Evolutionary conservation across 345 rosid genomes (phyloP), one percentile per base, ranked within the genome.

Genomic region (Tarenaya hassleriana): DNA sequence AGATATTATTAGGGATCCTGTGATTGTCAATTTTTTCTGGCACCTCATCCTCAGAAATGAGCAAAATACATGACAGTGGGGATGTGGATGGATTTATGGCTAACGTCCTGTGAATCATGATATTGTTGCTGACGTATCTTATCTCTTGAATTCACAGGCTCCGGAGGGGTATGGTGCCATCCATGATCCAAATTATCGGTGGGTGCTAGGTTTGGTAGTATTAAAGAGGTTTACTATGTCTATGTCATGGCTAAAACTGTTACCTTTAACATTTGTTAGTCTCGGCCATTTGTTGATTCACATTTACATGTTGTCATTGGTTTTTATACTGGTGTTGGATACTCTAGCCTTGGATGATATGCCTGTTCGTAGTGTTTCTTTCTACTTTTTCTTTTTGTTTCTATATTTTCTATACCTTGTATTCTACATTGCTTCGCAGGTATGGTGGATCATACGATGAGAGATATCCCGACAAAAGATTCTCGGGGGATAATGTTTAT

Each of bases 101-200:
- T 79, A 80, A 84, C 64, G 58, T 77, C 73, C 73, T 85, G 67
- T 78, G 92, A 70, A 70, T 81, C 73, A 78, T 88, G 82, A 63
- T 82, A 71, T 79, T 78, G 90, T 85, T 80, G 83, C 97, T 92
- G 98, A 88, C 86, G 75, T 75, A 72, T 77, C 90, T 83, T 88
- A n/a, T n/a, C 85, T 92, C 88, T 92, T 92, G 75, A 85, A 88
- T 88, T 83, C 97, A 92, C 97, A 92, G 98, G 98, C 97, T 78
- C 73, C 76, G 76, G 95, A 81, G 83, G 95, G 88, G 44, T 81
- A 81, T 81, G 77, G 75, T 53, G 69, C 78, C 15, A 69, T 69
- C 58, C 82, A 75, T 61, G 98, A 81, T 63, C 84, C 84, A 56
- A 81, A 75, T 60, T 76, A 68, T 66, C 76, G 95, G 98, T 92